Percentiles rank a stretch among this genome's conserved stretches.
These are phyloP conservation scores for Tylopilus rubrobrunneus DNA, from an alignment of 768 basidiomycete genomes.

Conservation along the genomic window DNA sequence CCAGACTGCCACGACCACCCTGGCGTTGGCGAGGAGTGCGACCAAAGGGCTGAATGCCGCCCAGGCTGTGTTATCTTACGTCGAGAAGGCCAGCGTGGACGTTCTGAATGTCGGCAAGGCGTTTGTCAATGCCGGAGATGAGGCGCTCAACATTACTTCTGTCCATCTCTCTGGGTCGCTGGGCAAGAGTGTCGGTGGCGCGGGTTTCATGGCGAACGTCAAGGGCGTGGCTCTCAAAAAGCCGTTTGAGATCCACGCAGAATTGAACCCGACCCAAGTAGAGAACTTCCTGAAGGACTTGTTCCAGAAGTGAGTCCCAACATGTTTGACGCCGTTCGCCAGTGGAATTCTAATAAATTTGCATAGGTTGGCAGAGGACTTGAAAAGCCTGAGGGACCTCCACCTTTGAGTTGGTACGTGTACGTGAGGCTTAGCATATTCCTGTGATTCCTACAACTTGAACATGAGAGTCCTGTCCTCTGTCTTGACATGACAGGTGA, in stretches of 20 bases:
- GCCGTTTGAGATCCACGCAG: neutral
- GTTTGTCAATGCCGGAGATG: neutral
- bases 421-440: too few relatives aligned
- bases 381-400: neutral
- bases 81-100: neutral
- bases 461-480: too few relatives aligned
- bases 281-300: neutral
- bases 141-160: slow-evolving; percentile 1
- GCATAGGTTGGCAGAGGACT: neutral
- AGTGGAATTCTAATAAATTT: neutral
- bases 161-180: slow-evolving; percentile 5
- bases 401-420: neutral
- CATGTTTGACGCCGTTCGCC: neutral
- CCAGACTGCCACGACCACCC: neutral
- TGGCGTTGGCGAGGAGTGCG: neutral
- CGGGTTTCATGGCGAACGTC: neutral
- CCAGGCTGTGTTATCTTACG: neutral
- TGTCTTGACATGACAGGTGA: too few relatives aligned
- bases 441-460: too few relatives aligned
- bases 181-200: neutral
- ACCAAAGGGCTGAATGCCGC: slow-evolving; percentile 1
- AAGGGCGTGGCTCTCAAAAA: neutral
- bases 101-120: neutral
- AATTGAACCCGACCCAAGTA: slow-evolving; percentile 1
- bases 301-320: neutral